Percentiles rank a stretch among this genome's conserved stretches.
Conservation (phyloP, 2,329 filamentous ascomycete genomes). For the Cladosporium sp. region DNA sequence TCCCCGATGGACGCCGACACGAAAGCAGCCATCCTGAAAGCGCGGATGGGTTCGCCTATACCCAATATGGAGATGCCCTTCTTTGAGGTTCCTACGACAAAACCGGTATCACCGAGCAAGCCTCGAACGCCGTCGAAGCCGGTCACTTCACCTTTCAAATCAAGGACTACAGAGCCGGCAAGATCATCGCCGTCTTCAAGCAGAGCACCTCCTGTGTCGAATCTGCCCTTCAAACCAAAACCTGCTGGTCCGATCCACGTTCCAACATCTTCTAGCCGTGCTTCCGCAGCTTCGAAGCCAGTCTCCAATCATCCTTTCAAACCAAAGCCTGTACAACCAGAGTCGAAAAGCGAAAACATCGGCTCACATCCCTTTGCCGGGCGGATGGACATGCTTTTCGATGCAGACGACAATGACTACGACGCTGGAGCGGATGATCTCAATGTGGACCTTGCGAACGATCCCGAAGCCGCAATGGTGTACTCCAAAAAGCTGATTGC, state of each 20-base stretch:
- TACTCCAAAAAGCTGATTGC: constrained; percentile 37
- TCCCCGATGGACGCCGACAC: constrained; percentile 11
- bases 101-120: not conserved
- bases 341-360: constrained; percentile 15
- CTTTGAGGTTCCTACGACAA: constrained; percentile 3
- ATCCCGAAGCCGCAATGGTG: constrained; percentile 38
- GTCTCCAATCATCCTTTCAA: constrained; percentile 24
- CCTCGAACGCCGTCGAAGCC: constrained; percentile 3
- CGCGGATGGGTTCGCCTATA: constrained; percentile 11
- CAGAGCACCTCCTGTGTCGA: not conserved
- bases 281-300: not conserved
- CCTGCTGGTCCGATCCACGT: not conserved
- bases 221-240: constrained; percentile 15
- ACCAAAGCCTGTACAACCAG: constrained; percentile 13
- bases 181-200: not conserved
- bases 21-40: constrained; percentile 12
- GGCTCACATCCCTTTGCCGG: constrained; percentile 36
- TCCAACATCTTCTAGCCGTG: not conserved
- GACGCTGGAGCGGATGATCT: constrained; percentile 37
- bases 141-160: not conserved
- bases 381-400: constrained; percentile 38
- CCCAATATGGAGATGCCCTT: constrained; percentile 15
- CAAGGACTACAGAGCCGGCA: not conserved
- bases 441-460: constrained; percentile 32
- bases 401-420: constrained; percentile 35